phyloP scores from a whole-genome alignment of 768 basidiomycete species.

The Pleurotus platypus region DNA sequence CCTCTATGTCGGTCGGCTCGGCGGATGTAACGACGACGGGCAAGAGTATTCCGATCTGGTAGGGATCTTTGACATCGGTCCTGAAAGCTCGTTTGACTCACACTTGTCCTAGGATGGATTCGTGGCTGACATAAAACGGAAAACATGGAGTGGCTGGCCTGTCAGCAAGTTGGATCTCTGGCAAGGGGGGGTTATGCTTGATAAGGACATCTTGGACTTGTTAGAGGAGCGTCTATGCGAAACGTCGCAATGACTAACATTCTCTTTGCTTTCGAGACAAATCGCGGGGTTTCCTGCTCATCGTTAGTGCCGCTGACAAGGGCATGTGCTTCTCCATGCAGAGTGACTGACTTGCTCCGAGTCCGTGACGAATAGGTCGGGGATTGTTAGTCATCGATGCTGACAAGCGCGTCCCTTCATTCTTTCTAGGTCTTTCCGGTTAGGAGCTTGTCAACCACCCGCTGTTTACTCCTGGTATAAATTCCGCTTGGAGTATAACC shows the following conservation, averaged over 20 bases:
- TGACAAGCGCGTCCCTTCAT: background rate
- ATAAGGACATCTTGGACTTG: constrained; percentile 14
- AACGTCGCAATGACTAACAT: too few relatives aligned
- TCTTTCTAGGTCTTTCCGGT: constrained; percentile 2
- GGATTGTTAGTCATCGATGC: background rate
- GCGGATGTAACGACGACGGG: constrained; percentile 4
- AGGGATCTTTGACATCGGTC: constrained; percentile 1
- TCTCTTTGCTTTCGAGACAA: too few relatives aligned
- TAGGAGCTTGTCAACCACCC: background rate
- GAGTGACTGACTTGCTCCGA: background rate
- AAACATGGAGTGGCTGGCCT: constrained; percentile 29
- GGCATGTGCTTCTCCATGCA: too few relatives aligned
- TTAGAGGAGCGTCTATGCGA: too few relatives aligned
- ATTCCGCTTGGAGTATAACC: background rate
- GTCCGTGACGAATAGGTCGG: background rate
- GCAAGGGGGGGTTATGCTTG: constrained; percentile 28
- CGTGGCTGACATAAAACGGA: constrained; percentile 20
- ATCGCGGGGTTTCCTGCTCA: too few relatives aligned
- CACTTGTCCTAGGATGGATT: constrained; percentile 18
- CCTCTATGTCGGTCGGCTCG: constrained; percentile 25
- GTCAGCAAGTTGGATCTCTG: constrained; percentile 33
- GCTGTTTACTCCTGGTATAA: background rate
- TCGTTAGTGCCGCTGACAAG: too few relatives aligned
- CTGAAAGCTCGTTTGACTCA: background rate
- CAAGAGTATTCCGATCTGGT: constrained; percentile 10